Base-by-base conservation (phyloP, 177 flowering plant genomes). In the Vitis hybrid region DNA sequence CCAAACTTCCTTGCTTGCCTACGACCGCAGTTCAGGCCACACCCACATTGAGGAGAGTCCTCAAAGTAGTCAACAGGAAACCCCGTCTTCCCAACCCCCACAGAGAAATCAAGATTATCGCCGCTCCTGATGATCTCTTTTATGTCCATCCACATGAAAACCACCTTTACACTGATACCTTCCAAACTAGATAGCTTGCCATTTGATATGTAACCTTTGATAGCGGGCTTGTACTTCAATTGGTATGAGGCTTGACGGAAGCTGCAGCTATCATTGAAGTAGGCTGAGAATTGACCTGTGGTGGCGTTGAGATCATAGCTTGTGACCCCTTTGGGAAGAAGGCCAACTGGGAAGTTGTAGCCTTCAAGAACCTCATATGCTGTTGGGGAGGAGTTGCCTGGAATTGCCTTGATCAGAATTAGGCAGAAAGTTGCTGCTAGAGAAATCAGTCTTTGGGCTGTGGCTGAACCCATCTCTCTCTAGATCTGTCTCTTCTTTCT, bases 21-120 rank as follows among this genome's bases (percentile, higher is more conserved):
- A 18, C 31, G 34, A 50, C 48, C 48, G 65, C 85, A 82, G 67
- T 79, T 63, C 74, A 80, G 68, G 10, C 86, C 86, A 67, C 86
- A 82, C 63, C 86, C 86, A 71, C 86, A 82, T 63, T 73, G 83
- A 51, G 83, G 83, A 12, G 74, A 60, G 70, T 71, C 82, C 50
- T 67, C 71, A 61, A 82, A 82, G 45, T 82, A 78, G 62, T 70
- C 77, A 26, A 82, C 26, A 1, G 80, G 69, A 63, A 82, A 82
- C 13, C 66, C 80, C 45, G 86, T 83, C 26, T 77, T 70, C 2
- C 80, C 77, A 52, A 82, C 70, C 65, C 86, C 86, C 6, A 82
- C 83, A 0, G 82, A 78, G 75, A 82, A 82, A 3, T 78, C 75
- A 5, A 82, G 80, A 29, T 64, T 55, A 31, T 78, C 76, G 2